phyloP scores from a whole-genome alignment of 2,329 filamentous ascomycete species.

The Phyllachora maydis region DNA sequence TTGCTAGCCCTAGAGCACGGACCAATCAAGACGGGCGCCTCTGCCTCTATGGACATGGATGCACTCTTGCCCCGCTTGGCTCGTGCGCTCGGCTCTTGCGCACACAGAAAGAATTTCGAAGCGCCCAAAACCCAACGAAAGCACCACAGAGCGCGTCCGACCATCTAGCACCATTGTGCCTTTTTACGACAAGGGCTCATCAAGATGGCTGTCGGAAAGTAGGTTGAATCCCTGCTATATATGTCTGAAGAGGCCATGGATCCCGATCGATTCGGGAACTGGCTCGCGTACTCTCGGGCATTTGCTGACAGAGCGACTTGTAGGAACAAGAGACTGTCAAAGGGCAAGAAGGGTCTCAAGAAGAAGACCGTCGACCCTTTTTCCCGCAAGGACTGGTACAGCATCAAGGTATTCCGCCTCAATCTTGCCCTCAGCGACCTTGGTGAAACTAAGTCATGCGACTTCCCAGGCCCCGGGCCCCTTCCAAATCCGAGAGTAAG shows the following conservation, averaged over 20 bases:
- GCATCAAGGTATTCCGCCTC: constrained; percentile 56
- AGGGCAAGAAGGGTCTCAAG: constrained; percentile 99
- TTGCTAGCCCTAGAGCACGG: too few relatives aligned
- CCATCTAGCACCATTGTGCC: constrained; percentile 17
- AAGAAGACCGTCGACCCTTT: constrained; percentile 98
- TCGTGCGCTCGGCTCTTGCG: too few relatives aligned
- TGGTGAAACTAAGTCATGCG: too few relatives aligned
- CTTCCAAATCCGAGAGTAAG: constrained; percentile 94
- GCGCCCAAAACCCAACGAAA: too few relatives aligned
- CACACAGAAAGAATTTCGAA: too few relatives aligned
- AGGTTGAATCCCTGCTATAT: constrained; percentile 11
- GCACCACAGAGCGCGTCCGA: too few relatives aligned
- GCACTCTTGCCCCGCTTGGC: too few relatives aligned
- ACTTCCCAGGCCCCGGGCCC: constrained; percentile 62
- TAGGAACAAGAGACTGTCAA: constrained; percentile 99
- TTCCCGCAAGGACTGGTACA: constrained; percentile 98
- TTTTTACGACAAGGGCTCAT: constrained; percentile 24
- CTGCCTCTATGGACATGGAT: too few relatives aligned
- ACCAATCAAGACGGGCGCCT: too few relatives aligned
- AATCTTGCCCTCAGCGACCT: too few relatives aligned
- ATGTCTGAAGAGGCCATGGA: constrained; percentile 3
- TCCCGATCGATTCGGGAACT: constrained; percentile 1
- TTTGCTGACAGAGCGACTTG: constrained; percentile 6
- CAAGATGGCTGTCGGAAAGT: constrained; percentile 43
- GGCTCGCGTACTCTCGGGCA: constrained; percentile 2